Conservation (phyloP, 2,329 filamentous ascomycete genomes). For the Chaetomium sp. region DNA sequence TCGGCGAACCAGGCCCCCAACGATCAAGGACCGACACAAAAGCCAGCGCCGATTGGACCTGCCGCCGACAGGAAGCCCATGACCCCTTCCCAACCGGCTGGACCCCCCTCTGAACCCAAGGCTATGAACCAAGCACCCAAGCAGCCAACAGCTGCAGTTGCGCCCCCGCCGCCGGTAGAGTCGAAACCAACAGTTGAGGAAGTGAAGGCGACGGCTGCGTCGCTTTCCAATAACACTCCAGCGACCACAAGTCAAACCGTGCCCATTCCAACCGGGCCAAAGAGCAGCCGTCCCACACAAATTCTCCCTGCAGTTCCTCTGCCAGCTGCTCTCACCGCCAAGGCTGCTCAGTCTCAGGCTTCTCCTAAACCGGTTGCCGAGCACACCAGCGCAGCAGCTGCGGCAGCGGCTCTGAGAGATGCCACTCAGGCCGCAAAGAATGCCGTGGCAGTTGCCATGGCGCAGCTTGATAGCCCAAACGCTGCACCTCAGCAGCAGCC, state of each 20-base stretch:
- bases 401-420: slow-evolving; percentile 57
- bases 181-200: slow-evolving; percentile 65
- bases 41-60: slow-evolving; percentile 57
- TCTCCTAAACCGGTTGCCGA: slow-evolving; percentile 45
- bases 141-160: slow-evolving; percentile 45
- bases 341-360: slow-evolving; percentile 35
- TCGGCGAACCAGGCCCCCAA: slow-evolving; percentile 40
- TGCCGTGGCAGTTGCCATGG: slow-evolving; percentile 81
- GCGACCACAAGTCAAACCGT: slow-evolving; percentile 43
- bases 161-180: slow-evolving; percentile 66
- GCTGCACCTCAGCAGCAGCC: slow-evolving; percentile 40
- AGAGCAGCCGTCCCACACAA: slow-evolving; percentile 47
- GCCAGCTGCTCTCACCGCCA: slow-evolving; percentile 47
- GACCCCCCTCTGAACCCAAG: slow-evolving; percentile 58
- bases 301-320: slow-evolving; percentile 69
- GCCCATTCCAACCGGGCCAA: slow-evolving; percentile 52
- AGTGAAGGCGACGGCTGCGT: slow-evolving; percentile 57
- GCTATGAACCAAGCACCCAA: slow-evolving; percentile 49
- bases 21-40: slow-evolving; percentile 40
- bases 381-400: slow-evolving; percentile 41
- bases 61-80: slow-evolving; percentile 52
- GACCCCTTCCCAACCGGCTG: slow-evolving; percentile 47
- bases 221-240: slow-evolving; percentile 45
- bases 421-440: slow-evolving; percentile 75
- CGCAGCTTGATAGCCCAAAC: slow-evolving; percentile 58